These are phyloP conservation scores for Zoysia matrella DNA, from an alignment of 202 grass and related monocot genomes.

Conservation along the genomic window DNA sequence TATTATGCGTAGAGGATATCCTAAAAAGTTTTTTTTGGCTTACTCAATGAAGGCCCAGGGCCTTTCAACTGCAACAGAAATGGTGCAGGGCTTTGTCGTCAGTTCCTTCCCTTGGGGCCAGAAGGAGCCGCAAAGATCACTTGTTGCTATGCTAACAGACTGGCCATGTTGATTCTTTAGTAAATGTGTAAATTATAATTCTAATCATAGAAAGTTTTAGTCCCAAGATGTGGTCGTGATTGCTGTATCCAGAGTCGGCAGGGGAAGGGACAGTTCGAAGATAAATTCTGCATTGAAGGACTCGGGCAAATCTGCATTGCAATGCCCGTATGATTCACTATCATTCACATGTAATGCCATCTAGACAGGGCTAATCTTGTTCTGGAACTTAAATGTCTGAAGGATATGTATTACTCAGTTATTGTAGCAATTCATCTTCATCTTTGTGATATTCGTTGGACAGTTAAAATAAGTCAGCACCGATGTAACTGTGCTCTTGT, in stretches of 20 bases:
- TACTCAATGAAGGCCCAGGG: constrained; percentile 30
- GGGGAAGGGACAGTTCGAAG: constrained; percentile 19
- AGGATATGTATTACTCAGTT: constrained; percentile 36
- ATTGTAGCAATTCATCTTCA: constrained; percentile 50
- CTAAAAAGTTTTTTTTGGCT: constrained; percentile 48
- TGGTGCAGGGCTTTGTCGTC: constrained; percentile 28
- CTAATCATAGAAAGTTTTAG: constrained; percentile 56
- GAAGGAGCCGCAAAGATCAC: constrained; percentile 46
- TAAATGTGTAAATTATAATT: constrained; percentile 63
- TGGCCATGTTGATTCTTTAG: constrained; percentile 65
- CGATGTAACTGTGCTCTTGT: constrained; percentile 32
- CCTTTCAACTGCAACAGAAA: constrained; percentile 52
- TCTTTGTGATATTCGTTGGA: constrained; percentile 47
- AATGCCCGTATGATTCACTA: constrained; percentile 18
- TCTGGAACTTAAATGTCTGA: constrained; percentile 23
- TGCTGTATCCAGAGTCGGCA: constrained; percentile 34
- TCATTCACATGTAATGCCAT: constrained; percentile 44
- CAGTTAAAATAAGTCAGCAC: constrained; percentile 48
- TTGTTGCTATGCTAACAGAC: constrained; percentile 41
- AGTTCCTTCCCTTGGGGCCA: constrained; percentile 31
- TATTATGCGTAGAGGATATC: constrained; percentile 81
- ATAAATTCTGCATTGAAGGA: constrained; percentile 37
- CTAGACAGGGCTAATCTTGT: constrained; percentile 43
- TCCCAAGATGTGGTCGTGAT: constrained; percentile 48
- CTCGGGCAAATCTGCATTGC: constrained; percentile 11